Percentiles rank a stretch among this genome's conserved stretches.
Evolutionary conservation across 495 filamentous ascomycete species (phyloP).

Genomic region (Entonaema liquescens): DNA sequence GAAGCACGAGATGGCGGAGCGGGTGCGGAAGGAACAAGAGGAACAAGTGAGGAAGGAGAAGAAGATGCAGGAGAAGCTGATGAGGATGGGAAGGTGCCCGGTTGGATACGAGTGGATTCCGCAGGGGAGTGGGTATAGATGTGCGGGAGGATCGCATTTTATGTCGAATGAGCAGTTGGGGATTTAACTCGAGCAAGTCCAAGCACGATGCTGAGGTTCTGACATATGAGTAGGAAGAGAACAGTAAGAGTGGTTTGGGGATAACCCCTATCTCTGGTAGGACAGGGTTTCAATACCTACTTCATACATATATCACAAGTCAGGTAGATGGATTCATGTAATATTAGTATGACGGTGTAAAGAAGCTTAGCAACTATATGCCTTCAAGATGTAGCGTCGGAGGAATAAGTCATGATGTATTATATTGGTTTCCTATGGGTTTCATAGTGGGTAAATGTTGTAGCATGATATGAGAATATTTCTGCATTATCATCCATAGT

Average conservation of each 20-base stretch:
- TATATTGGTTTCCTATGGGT: neutral
- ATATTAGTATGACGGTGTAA: neutral
- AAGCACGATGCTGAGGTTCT: no score
- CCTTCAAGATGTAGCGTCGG: neutral
- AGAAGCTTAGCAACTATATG: neutral
- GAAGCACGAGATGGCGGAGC: constrained; percentile 24
- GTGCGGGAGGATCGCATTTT: constrained; percentile 61
- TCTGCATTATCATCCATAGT: neutral
- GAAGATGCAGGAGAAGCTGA: constrained; percentile 54
- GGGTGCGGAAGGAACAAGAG: constrained; percentile 42
- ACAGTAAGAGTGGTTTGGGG: no score
- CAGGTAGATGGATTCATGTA: neutral
- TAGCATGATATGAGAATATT: neutral
- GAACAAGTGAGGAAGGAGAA: constrained; percentile 50
- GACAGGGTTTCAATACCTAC: neutral
- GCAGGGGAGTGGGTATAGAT: constrained; percentile 61
- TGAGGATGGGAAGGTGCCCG: constrained; percentile 59
- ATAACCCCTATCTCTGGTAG: neutral
- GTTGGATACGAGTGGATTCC: constrained; percentile 65
- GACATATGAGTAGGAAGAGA: neutral
- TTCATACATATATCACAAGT: no score
- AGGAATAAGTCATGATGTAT: neutral
- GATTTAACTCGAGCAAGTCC: neutral
- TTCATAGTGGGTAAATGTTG: neutral
- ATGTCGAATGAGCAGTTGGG: constrained; percentile 47